phyloP scores from a whole-genome alignment of 805 yeast species.

The Hermanozyma aechmeae region DNA sequence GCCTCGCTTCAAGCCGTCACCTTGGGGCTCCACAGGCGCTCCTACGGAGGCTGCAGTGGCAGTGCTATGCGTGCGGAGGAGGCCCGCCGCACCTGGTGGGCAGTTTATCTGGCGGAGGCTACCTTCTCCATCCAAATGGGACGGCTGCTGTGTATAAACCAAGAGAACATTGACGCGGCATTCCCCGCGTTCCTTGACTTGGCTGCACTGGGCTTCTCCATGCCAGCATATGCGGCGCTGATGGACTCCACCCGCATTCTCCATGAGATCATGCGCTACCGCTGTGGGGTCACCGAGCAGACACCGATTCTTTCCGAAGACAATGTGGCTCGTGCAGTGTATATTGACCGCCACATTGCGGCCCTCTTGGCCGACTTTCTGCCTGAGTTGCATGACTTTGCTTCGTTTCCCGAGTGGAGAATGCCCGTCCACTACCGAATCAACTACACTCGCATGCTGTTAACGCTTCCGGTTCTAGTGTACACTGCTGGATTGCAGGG shows the following conservation, averaged over 20 bases:
- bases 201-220: neutral
- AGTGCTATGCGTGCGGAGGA: conserved; percentile 17
- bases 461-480: conserved; percentile 35
- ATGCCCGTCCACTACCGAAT: conserved; percentile 32
- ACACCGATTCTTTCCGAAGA: conserved; percentile 25
- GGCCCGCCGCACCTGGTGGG: conserved; percentile 35
- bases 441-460: conserved; percentile 31
- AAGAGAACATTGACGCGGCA: conserved; percentile 35
- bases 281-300: conserved; percentile 20
- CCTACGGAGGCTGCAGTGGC: neutral
- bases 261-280: conserved; percentile 16
- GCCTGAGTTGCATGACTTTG: neutral
- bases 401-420: conserved; percentile 27
- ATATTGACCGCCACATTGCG: neutral
- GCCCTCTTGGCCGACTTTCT: neutral
- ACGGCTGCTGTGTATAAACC: conserved; percentile 33
- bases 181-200: conserved; percentile 6
- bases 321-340: conserved; percentile 6
- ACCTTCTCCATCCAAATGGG: conserved; percentile 22
- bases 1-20: conserved; percentile 40
- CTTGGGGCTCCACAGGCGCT: conserved; percentile 37
- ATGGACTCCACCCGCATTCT: conserved; percentile 13
- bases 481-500: too few relatives aligned
- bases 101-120: conserved; percentile 30
- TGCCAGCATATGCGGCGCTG: conserved; percentile 11